Conservation (phyloP, 768 basidiomycete species). For the Gyrodon lividus region DNA sequence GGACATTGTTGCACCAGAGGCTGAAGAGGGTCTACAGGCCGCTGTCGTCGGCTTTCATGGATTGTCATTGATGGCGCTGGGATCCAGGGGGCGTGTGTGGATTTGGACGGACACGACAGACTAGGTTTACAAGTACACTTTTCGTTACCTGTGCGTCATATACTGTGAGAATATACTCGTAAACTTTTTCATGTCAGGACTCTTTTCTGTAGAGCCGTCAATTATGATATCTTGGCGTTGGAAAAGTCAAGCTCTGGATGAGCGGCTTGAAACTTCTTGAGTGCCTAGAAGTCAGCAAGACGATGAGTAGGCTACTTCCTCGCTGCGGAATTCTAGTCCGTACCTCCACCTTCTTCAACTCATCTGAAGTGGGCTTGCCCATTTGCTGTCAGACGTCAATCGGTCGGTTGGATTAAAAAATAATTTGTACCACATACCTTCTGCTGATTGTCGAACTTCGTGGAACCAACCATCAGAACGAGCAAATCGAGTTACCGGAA, state of each 20-base stretch:
- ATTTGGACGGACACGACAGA: slow-evolving; percentile 25
- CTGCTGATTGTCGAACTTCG: slow-evolving; percentile 45
- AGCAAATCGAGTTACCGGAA: not conserved
- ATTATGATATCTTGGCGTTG: slow-evolving; percentile 80
- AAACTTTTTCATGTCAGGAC: not conserved
- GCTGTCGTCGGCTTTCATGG: slow-evolving; percentile 47
- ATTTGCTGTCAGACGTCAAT: slow-evolving; percentile 60
- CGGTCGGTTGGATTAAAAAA: not conserved
- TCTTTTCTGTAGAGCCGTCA: not conserved
- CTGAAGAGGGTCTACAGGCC: slow-evolving; percentile 32
- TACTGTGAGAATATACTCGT: not conserved
- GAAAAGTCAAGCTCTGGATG: slow-evolving; percentile 97
- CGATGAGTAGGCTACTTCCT: not conserved
- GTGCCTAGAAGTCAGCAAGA: slow-evolving; percentile 45
- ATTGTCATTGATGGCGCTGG: slow-evolving; percentile 22
- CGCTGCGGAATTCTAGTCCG: slow-evolving; percentile 8
- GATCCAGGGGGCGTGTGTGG: slow-evolving; percentile 21
- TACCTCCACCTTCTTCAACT: slow-evolving; percentile 90
- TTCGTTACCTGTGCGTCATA: not conserved
- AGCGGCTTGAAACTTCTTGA: slow-evolving; percentile 84
- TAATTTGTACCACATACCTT: slow-evolving; percentile 30
- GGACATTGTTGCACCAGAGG: slow-evolving; percentile 22
- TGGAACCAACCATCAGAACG: slow-evolving; percentile 9
- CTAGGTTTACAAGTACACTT: slow-evolving; percentile 1
- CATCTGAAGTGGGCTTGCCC: slow-evolving; percentile 94